Evolutionary conservation across 352 stramenopile species (phyloP), one percentile per base, ranked within the genome.

Genomic region (Pythium brachiatum): DNA sequence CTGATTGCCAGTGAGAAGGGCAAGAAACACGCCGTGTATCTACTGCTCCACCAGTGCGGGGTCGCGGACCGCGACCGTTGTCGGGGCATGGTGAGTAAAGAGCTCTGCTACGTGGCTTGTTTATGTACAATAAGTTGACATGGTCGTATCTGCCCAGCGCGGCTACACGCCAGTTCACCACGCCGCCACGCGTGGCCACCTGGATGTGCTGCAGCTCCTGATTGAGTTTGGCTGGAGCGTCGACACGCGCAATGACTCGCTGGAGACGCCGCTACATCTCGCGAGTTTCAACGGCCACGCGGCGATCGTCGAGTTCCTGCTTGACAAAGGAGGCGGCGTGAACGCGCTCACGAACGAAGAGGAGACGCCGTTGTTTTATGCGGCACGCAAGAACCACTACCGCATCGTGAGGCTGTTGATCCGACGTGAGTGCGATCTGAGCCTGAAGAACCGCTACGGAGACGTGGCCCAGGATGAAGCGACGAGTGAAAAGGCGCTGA

Each of bases 321-420:
- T 93, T 23, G 81, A 89, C 39, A 75, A 79, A 12, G 81, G 81
- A 1, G 80, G 81, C 1, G 57, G 81, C 21, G 65, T 89, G 20
- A 82, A 92, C 38, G 73, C 75, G 0, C 39, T 60, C 25, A 91
- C 72, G 1, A 62, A 57, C 26, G 79, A 91, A 27, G 60, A 71
- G 36, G 86, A 95, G 59, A 88, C 86, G 0, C 65, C 84, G 15
- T 57, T 95, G 7, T 92, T 94, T 38, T 94, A 90, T 50, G 83
- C 83, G 13, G 71, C 84, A 13, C 70, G 83, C 2, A 93, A 92
- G 58, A 72, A 75, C 26, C 76, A 89, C 29, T 75, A 87, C 52
- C 72, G 77, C 52, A 59, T 86, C 21, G 81, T 89, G 39, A 73
- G 82, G 3, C 57, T 92, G 20, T 68, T 94, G 7, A 68, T 92